Conservation (phyloP, 768 basidiomycete species). For the Candolleomyces eurysporus region DNA sequence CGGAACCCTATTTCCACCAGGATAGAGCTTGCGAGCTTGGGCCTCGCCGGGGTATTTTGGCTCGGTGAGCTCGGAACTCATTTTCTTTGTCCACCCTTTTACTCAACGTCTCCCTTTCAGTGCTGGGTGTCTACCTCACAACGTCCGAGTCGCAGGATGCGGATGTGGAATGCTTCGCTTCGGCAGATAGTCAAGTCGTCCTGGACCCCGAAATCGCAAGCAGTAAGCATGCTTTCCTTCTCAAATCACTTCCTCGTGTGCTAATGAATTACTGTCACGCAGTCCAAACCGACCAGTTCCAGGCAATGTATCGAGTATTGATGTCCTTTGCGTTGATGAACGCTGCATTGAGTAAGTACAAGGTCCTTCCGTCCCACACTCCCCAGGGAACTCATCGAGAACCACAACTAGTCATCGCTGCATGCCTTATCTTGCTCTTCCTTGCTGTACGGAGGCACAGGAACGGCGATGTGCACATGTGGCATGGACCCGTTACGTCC, state of each 20-base stretch:
- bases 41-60: conserved; percentile 75
- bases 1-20: conserved; percentile 79
- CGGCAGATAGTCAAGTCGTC: conserved; percentile 43
- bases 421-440: conserved; percentile 35
- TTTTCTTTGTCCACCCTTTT: background rate
- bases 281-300: conserved; percentile 86
- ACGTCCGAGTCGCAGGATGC: conserved; percentile 77
- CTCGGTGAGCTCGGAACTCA: conserved; percentile 48
- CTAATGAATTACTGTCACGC: conserved; percentile 10
- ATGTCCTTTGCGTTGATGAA: conserved; percentile 81
- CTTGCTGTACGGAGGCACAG: conserved; percentile 42
- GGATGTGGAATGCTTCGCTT: conserved; percentile 79
- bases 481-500: conserved; percentile 67
- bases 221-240: conserved; percentile 46
- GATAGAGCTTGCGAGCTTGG: conserved; percentile 70
- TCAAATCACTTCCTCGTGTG: conserved; percentile 1
- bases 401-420: conserved; percentile 32
- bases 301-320: conserved; percentile 84
- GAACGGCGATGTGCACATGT: conserved; percentile 54
- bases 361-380: background rate
- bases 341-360: conserved; percentile 58
- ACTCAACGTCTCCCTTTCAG: conserved; percentile 33
- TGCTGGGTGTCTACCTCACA: conserved; percentile 69
- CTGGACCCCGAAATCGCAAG: conserved; percentile 57
- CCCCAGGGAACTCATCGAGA: background rate